Base-by-base conservation (phyloP, 2,329 filamentous ascomycete species). In the Alternaria tenuissima region DNA sequence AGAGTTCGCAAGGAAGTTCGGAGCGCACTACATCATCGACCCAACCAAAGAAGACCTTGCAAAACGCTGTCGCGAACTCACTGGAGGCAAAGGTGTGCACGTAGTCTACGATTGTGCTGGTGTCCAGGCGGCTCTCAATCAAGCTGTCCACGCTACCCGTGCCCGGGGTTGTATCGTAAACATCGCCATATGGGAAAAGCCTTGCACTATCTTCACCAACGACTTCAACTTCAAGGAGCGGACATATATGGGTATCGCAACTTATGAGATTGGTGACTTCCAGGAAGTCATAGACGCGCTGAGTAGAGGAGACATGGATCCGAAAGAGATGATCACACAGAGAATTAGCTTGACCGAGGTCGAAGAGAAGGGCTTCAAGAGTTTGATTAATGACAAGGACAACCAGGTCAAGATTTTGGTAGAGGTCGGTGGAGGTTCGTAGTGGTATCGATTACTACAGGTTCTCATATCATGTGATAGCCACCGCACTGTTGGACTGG, bases 151-250 rank as follows among this genome's bases (percentile, higher is more conserved):
- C 39, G 81, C 83, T 0, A 76, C 84, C 32, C 80, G 83, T 39
- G 82, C 83, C 12, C 69, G 82, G 43, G 84, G 84, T 4, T 85
- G 82, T 2, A 76, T 86, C 30, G 80, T 86, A 56, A 86, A 86
- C 56, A 84, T 86, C 52, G 85, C 84, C 8, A 83, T 87, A 38
- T 86, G 84, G 83, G 83, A 85, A 72, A 84, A 85, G 70, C 72
- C 79, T n/a, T 81, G 80, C 46, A 79, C 77, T 0, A 78, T 86
- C 42, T 75, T 77, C 34, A 82, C 83, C 5, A 86, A 86, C 56
- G 79, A 83, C 57, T 74, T 86, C 36, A 80, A 83, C 4, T 86
- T 86, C 76, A 80, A 83, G 59, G 84, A 86, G 73, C 76, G 81
- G 54, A 81, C 70, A n/a, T 86, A 85, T 58, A 78, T 84, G 71